A percentile compares a stretch with the other conserved stretches of the same genome.
These are phyloP conservation scores for Amylocarpus encephaloides DNA, from an alignment of 2,329 filamentous ascomycete species.

Conservation along the genomic window DNA sequence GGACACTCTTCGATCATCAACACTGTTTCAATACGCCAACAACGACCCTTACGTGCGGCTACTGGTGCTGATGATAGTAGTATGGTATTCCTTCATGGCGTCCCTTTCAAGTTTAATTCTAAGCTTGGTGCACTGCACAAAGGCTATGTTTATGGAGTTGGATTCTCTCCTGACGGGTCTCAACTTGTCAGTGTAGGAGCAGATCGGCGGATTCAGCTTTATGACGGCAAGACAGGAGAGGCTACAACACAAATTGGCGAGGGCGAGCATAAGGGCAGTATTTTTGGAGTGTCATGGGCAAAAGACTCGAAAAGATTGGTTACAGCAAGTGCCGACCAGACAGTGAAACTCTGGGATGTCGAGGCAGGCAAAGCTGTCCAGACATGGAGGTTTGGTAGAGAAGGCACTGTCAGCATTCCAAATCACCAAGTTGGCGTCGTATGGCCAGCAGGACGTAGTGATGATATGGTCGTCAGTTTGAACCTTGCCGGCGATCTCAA, in stretches of 20 bases:
- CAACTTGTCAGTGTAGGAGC: conserved; percentile 81
- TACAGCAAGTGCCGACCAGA: conserved; percentile 90
- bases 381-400: conserved; percentile 77
- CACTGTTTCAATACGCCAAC: conserved; percentile 79
- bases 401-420: conserved; percentile 62
- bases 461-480: conserved; percentile 84
- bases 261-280: conserved; percentile 83
- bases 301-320: conserved; percentile 79
- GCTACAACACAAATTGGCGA: conserved; percentile 70
- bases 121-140: conserved; percentile 73
- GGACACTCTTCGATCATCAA: conserved; percentile 92
- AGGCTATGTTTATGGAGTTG: conserved; percentile 81
- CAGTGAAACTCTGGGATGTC: conserved; percentile 88
- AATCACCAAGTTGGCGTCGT: conserved; percentile 94
- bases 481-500: conserved; percentile 85
- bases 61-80: conserved; percentile 87
- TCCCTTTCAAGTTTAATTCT: conserved; percentile 93
- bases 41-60: conserved; percentile 83
- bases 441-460: conserved; percentile 74
- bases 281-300: conserved; percentile 88
- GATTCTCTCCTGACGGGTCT: conserved; percentile 83
- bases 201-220: conserved; percentile 89
- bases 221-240: conserved; percentile 93
- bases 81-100: conserved; percentile 87
- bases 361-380: conserved; percentile 71